Base-by-base conservation (phyloP, 2,329 filamentous ascomycete genomes). In the Pseudogymnoascus sp. region DNA sequence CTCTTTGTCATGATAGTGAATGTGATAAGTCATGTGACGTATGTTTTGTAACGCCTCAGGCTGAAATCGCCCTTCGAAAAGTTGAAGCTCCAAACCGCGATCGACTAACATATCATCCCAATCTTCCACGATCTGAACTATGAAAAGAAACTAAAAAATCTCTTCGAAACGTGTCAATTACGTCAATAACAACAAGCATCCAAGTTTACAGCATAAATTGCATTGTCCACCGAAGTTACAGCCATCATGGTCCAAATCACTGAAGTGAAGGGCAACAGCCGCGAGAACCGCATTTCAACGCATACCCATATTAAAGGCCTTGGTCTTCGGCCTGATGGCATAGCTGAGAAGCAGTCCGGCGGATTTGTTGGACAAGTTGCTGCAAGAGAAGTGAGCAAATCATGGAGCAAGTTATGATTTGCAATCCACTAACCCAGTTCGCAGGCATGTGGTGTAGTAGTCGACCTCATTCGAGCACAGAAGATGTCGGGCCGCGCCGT, bases 251-350 rank as follows among this genome's bases (percentile, higher is more conserved):
- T 93, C 70, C 88, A 92, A 76, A 92, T 94, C 77, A 95, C 90
- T 80, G 92, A 96, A 80, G 90, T 96, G 73, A 96, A 96, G 82
- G 89, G 89, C 80, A 93, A 91, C 79, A 87, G 87, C 80, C 92
- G 94, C 80, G 93, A 97, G 77, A 94, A 95, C 79, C 88, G 94
- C 74, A 99, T 94, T 58, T 93, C 94, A 65, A 90, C 93, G 69
- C 94, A 99, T 78, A 97, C 93, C 61, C 94, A 99, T 78, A 99
- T 99, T 83, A 96, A 92, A 75, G 94, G 94, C 60, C 82, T 99
- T 41, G 94, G 94, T 16, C 79, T 99, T 69, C 90, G 90, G 72
- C 75, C 84, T 59, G 91, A 96, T 86, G 94, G 94, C 66, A 87
- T 84, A 60, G 91, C 94, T 66, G 92, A 96, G 73, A 84, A 84